phyloP scores from a whole-genome alignment of 208 protist species.

The Crithidia fasciculata region DNA sequence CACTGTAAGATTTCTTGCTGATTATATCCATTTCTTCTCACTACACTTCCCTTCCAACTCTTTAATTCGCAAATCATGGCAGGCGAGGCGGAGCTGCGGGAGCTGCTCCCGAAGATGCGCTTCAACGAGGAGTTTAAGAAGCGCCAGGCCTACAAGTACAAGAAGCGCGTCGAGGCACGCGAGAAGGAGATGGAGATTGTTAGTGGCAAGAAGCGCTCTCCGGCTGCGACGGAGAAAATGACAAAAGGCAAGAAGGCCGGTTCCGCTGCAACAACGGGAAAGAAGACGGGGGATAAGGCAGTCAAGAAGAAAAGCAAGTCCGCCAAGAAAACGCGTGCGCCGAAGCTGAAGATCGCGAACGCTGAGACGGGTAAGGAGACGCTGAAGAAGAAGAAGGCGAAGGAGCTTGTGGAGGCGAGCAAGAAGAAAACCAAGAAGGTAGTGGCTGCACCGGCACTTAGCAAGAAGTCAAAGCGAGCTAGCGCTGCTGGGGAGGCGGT shows the following conservation, averaged over 20 bases:
- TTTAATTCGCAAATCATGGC: slow-evolving; percentile 13
- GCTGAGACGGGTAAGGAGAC: slow-evolving; percentile 60
- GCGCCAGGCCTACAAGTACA: slow-evolving; percentile 47
- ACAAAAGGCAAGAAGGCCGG: neutral
- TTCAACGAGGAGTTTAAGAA: slow-evolving; percentile 75
- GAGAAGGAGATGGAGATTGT: slow-evolving; percentile 37
- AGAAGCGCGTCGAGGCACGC: slow-evolving; percentile 41
- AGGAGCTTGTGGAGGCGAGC: slow-evolving; percentile 35
- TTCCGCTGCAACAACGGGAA: neutral
- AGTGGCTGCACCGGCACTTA: neutral
- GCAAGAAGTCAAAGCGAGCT: neutral
- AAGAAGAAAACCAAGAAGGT: slow-evolving; percentile 37
- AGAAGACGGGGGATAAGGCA: slow-evolving; percentile 9
- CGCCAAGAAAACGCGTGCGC: slow-evolving; percentile 40
- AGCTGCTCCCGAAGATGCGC: slow-evolving; percentile 43
- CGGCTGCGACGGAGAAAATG: neutral
- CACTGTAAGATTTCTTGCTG: neutral
- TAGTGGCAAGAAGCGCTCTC: slow-evolving; percentile 29
- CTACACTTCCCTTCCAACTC: neutral
- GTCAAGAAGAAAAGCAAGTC: slow-evolving; percentile 5
- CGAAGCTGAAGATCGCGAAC: slow-evolving; percentile 50
- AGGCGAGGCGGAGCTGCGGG: slow-evolving; percentile 33
- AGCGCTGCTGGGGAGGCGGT: too few species aligned
- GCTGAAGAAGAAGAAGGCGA: slow-evolving; percentile 57
- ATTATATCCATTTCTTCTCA: slow-evolving; percentile 10